Base-by-base conservation (phyloP, 2,329 filamentous ascomycete species). In the Aspergillus thermomutatus region DNA sequence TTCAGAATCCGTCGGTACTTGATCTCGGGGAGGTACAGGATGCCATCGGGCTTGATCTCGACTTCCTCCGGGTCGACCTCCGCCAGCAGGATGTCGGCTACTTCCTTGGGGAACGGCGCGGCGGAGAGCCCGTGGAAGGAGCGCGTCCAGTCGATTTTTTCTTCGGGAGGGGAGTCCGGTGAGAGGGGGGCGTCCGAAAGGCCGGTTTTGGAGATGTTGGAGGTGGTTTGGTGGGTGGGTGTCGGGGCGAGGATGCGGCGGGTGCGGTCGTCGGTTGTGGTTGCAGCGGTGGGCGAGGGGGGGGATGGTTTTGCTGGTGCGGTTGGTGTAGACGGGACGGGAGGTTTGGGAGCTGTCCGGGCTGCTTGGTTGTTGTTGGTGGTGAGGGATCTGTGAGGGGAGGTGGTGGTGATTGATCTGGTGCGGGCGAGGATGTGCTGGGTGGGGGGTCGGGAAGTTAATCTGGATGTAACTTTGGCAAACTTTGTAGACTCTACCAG, bases 41-140 rank as follows among this genome's bases (percentile, higher is more conserved):
- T 93, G 34, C 94, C 94, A 77, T 99, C 94, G 31, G 94, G 93
- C 80, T 99, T 99, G 71, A 99, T 89, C 79, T 99, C 94, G 54
- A 99, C 87, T 75, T 97, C 93, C 49, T 87, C 82, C 0, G 83
- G 77, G 53, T 85, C 78, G 11, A 96, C 72, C 1, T 87, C 86
- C 55, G 83, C 80, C 60, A 89, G 83, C 49, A 97, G 81, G 21
- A 90, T 82, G 17, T 85, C 81, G 9, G 84, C 82, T 53, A 88
- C 83, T 74, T 92, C 87, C 48, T 85, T 77, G 3, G 86, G 79
- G 73, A 96, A 96, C 0, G 91, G 83, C 34, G 80, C 79, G 0
- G 82, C 81, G 37, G 87, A 88, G 19, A 96, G 83, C 11, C 91
- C 90, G 73, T 93, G 87, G 79, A 88, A 96, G 14, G 90, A 95